Conservation (phyloP, 148 eudicot species). For the Cornus kousa region DNA sequence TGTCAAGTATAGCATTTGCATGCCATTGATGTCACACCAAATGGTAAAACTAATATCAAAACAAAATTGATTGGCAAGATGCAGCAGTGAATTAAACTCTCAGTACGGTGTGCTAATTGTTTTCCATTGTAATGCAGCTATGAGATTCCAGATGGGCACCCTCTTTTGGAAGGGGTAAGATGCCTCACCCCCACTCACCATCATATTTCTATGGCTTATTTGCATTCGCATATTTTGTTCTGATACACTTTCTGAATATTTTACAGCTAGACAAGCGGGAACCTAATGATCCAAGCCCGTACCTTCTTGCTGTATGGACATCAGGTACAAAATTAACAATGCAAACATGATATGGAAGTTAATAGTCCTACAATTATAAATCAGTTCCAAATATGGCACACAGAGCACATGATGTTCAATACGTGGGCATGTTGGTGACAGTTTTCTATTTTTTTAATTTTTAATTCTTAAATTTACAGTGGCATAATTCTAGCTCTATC, state of each 20-base stretch:
- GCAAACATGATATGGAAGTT: neutral
- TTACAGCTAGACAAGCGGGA: slow-evolving; percentile 42
- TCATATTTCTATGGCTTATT: neutral
- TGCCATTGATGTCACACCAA: too few species aligned
- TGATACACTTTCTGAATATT: neutral
- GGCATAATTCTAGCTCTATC: too few species aligned
- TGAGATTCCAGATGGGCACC: slow-evolving; percentile 56
- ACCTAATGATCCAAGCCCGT: slow-evolving; percentile 48
- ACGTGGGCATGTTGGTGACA: too few species aligned
- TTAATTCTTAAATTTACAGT: too few species aligned
- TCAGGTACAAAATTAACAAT: slow-evolving; percentile 38
- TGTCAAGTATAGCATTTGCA: too few species aligned
- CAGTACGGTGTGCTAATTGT: neutral
- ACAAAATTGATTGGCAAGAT: too few species aligned
- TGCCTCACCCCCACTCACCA: neutral
- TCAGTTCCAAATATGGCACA: too few species aligned
- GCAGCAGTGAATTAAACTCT: neutral
- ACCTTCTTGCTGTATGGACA: slow-evolving; percentile 69
- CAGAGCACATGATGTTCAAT: too few species aligned
- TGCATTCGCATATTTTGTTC: neutral
- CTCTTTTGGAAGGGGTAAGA: slow-evolving; percentile 36
- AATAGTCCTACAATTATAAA: too few species aligned
- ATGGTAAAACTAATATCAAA: too few species aligned
- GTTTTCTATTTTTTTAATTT: too few species aligned
- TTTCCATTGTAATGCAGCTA: slow-evolving; percentile 25